Evolutionary conservation across 2,329 filamentous ascomycete species (phyloP).

Genomic region (Penicillium expansum): DNA sequence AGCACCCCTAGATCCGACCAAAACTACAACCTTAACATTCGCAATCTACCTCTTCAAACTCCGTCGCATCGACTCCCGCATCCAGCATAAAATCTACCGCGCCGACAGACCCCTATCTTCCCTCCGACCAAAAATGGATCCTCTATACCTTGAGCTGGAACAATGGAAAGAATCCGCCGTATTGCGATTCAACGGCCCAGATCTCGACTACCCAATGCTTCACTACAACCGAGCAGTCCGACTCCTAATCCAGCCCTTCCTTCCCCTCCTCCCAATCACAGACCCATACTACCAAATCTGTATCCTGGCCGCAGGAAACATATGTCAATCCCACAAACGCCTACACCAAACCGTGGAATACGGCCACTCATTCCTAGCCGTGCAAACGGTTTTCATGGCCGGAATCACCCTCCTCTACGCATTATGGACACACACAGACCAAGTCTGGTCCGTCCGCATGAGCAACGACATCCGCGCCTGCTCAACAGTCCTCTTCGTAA

Average conservation of each 20-base stretch:
- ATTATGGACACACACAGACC: constrained; percentile 44
- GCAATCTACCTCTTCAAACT: constrained; percentile 47
- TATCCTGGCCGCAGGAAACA: constrained; percentile 37
- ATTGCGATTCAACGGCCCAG: constrained; percentile 34
- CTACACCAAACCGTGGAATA: constrained; percentile 41
- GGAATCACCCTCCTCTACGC: constrained; percentile 40
- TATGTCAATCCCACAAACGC: constrained; percentile 39
- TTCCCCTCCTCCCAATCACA: constrained; percentile 46
- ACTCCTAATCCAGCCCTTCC: constrained; percentile 52
- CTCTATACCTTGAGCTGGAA: constrained; percentile 47
- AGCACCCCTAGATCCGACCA: constrained; percentile 28
- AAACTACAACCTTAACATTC: constrained; percentile 41
- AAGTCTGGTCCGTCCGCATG: constrained; percentile 49
- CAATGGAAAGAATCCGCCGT: constrained; percentile 46
- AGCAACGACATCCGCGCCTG: constrained; percentile 52
- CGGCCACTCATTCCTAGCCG: constrained; percentile 40
- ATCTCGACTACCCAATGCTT: constrained; percentile 50
- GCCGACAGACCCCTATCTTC: constrained; percentile 47
- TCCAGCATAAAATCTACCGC: constrained; percentile 54
- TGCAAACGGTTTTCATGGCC: constrained; percentile 41
- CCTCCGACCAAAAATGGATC: constrained; percentile 50
- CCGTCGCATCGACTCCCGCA: constrained; percentile 49
- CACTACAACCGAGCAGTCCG: constrained; percentile 52
- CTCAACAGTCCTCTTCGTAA: constrained; percentile 50
- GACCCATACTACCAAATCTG: constrained; percentile 50